These are phyloP conservation scores for Musa acuminata DNA, from an alignment of 176 grass and related monocot species.

Conservation along the genomic window DNA sequence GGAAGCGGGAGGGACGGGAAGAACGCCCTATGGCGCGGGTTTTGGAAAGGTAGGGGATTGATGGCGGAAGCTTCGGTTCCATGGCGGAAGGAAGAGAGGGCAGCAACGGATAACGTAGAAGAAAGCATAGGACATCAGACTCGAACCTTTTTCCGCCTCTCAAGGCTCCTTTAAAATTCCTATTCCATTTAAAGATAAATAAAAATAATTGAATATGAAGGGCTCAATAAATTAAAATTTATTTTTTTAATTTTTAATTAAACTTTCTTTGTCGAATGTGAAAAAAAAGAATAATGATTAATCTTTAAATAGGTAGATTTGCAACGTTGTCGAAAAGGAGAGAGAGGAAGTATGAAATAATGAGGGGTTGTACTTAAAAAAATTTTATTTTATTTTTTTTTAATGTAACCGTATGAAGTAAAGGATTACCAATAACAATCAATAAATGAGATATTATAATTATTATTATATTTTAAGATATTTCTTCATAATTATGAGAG, in stretches of 20 bases:
- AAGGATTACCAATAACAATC: no score
- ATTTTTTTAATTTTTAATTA: background rate
- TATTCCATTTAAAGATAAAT: background rate
- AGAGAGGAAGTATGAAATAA: no score
- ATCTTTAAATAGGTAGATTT: no score
- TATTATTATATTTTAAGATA: no score
- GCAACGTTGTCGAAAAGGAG: no score
- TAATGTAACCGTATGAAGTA: no score
- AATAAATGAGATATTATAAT: no score
- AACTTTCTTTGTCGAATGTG: no score
- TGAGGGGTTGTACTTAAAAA: no score
- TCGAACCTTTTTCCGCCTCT: background rate
- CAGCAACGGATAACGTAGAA: background rate
- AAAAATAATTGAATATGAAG: background rate
- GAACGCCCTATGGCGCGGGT: background rate
- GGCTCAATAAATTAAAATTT: background rate
- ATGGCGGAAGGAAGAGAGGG: background rate
- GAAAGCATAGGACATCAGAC: background rate
- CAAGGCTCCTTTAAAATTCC: background rate
- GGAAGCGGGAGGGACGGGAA: slow-evolving; percentile 14
- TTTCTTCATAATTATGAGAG: no score
- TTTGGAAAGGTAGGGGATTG: slow-evolving; percentile 7
- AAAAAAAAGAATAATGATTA: no score
- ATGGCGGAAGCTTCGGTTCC: background rate
- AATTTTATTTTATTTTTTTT: no score